These are phyloP conservation scores for Globisporangium viniferum DNA, from an alignment of 352 stramenopile genomes.

Conservation along the genomic window DNA sequence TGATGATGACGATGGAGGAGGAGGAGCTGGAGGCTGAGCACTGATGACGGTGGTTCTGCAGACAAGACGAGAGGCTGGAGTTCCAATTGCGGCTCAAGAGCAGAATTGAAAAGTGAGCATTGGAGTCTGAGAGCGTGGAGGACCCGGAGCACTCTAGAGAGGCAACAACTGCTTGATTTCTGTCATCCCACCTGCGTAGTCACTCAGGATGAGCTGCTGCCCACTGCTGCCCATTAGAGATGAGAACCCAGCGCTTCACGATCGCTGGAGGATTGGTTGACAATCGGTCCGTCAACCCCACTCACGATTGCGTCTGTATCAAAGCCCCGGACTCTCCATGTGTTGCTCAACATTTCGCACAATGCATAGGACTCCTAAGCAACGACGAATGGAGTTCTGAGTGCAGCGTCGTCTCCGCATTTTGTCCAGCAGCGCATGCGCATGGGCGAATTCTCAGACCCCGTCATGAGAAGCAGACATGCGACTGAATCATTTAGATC, in stretches of 20 bases:
- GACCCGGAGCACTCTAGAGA: neutral
- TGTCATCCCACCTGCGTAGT: neutral
- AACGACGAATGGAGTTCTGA: too few relatives aligned
- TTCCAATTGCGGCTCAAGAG: neutral
- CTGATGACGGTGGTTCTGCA: neutral
- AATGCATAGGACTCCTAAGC: neutral
- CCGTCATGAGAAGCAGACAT: too few relatives aligned
- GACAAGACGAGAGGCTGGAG: neutral
- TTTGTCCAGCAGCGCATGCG: neutral
- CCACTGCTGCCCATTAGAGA: neutral
- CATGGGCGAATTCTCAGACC: neutral
- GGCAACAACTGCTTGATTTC: neutral
- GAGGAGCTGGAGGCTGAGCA: neutral
- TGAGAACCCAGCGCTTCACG: neutral
- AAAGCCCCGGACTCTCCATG: neutral
- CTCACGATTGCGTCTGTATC: neutral
- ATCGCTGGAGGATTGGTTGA: neutral
- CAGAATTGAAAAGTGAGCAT: conserved; percentile 4
- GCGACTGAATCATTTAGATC: neutral
- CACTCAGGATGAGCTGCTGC: neutral
- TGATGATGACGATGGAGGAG: neutral
- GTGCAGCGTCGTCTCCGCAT: neutral
- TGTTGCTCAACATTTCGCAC: neutral
- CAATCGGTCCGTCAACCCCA: neutral
- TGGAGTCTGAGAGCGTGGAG: neutral